Evolutionary conservation across 148 eudicot genomes (phyloP).

Genomic region (Gaultheria prostrata): DNA sequence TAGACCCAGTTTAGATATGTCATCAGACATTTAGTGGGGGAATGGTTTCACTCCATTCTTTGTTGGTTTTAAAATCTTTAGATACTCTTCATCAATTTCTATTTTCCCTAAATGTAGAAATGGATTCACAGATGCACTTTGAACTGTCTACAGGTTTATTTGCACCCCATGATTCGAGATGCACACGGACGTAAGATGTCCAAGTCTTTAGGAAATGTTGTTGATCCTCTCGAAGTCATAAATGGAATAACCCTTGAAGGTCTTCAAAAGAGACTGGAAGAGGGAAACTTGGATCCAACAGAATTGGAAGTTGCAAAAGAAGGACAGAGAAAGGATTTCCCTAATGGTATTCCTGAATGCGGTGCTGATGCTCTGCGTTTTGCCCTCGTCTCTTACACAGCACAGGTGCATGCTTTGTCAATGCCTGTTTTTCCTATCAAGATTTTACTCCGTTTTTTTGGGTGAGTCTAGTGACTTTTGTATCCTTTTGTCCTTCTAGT

Average conservation of each 20-base stretch:
- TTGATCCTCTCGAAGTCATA: constrained; percentile 93
- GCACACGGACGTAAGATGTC: constrained; percentile 98
- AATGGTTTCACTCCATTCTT: neutral
- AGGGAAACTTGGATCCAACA: constrained; percentile 70
- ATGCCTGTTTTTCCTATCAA: neutral
- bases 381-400: constrained; percentile 90
- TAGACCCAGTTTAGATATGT: neutral
- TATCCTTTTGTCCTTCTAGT: constrained; percentile 40
- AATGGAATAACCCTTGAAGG: constrained; percentile 69
- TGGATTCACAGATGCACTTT: neutral
- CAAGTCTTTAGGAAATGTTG: constrained; percentile 89
- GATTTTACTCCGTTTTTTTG: constrained; percentile 4
- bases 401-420: constrained; percentile 56
- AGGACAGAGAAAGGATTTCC: constrained; percentile 85
- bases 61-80: neutral
- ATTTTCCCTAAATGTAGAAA: neutral
- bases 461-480: constrained; percentile 10
- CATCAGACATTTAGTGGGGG: neutral
- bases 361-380: constrained; percentile 99
- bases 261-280: constrained; percentile 86
- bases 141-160: constrained; percentile 58
- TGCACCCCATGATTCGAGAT: constrained; percentile 98
- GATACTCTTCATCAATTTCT: neutral
- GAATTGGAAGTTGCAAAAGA: constrained; percentile 76
- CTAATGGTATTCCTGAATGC: constrained; percentile 86